These are phyloP conservation scores for Beta vulgaris DNA, from an alignment of 148 eudicot genomes.

Conservation along the genomic window DNA sequence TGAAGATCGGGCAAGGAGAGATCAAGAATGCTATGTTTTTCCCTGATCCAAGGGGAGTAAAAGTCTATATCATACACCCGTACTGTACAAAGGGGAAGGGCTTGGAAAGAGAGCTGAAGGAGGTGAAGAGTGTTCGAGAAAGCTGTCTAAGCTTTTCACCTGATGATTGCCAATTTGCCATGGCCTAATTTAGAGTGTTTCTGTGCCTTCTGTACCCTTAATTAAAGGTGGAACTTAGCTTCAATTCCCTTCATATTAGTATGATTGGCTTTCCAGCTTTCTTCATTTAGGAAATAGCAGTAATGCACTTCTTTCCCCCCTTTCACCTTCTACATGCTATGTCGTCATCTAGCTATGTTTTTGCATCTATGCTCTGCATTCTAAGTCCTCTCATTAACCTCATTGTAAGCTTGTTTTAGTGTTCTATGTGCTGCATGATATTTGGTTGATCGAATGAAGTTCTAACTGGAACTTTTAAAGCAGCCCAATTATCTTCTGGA, in stretches of 20 bases:
- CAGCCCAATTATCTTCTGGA: constrained; percentile 63
- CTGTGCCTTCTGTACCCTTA: background rate
- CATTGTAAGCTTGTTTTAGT: background rate
- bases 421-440: background rate
- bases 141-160: background rate
- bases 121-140: background rate
- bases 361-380: no score
- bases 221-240: background rate
- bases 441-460: background rate
- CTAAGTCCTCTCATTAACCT: background rate
- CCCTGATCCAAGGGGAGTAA: background rate
- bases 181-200: background rate
- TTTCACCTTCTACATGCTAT: no score
- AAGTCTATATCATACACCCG: no score
- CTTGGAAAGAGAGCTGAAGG: background rate
- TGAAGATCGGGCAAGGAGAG: background rate
- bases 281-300: no score
- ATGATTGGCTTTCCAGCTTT: no score
- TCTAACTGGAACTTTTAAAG: constrained; percentile 13
- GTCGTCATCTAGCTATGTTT: no score
- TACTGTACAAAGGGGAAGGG: no score
- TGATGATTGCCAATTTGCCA: background rate
- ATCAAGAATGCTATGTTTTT: background rate
- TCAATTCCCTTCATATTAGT: background rate
- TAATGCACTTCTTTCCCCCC: background rate